These are phyloP conservation scores for Acacia acuminata DNA, from an alignment of 306 rosid species.

Conservation along the genomic window DNA sequence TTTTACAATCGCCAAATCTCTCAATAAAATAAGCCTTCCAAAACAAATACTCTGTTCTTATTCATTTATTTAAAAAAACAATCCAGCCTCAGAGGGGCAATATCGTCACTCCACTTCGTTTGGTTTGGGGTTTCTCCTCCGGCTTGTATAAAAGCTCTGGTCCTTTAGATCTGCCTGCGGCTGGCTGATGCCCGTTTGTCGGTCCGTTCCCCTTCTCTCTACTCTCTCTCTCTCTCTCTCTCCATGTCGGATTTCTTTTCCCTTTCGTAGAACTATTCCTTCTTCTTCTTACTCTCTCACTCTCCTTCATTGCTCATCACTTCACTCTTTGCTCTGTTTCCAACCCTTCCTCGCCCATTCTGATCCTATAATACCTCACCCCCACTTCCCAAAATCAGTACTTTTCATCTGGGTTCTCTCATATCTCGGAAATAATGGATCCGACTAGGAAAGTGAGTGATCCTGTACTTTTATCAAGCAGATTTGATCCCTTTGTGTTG, in stretches of 20 bases:
- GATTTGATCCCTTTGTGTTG: neutral
- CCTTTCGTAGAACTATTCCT: neutral
- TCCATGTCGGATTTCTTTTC: constrained; percentile 29
- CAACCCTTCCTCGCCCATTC: neutral
- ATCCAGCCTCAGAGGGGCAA: constrained; percentile 34
- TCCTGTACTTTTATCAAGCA: neutral
- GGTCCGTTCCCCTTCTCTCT: constrained; percentile 39
- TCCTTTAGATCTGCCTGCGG: constrained; percentile 51
- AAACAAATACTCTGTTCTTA: neutral
- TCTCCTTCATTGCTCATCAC: constrained; percentile 7
- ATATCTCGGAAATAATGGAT: constrained; percentile 67
- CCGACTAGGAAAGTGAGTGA: constrained; percentile 64
- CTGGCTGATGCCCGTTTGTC: constrained; percentile 56
- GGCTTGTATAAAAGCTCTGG: constrained; percentile 33
- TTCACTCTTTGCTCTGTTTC: neutral
- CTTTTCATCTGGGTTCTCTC: constrained; percentile 32
- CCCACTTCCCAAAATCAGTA: constrained; percentile 12
- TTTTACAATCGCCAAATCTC: neutral
- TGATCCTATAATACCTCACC: neutral
- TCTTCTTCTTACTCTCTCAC: constrained; percentile 33
- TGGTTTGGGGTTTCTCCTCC: constrained; percentile 67
- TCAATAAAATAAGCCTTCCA: neutral
- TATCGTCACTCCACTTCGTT: constrained; percentile 27
- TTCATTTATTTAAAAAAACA: neutral
- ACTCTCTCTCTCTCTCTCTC: constrained; percentile 7